Base-by-base conservation (phyloP, 2,329 filamentous ascomycete genomes). In the Fusarium nygamai region DNA sequence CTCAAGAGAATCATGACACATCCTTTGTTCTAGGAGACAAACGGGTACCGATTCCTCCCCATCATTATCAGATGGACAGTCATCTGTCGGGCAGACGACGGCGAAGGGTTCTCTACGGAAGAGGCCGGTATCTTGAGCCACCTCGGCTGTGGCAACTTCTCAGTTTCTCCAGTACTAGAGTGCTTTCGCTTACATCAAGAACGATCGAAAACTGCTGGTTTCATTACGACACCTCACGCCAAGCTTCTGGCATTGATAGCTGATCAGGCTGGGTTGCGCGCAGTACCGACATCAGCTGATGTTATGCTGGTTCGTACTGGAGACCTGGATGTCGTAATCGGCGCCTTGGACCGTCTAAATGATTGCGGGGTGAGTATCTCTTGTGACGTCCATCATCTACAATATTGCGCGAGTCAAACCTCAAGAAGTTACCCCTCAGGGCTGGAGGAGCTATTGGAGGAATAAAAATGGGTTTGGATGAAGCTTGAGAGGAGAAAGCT, bases 1-100 rank as follows among this genome's bases (percentile, higher is more conserved):
- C 38, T 67, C 17, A 29, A 51, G 27, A n/a, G 17, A 16, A 51
- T 51, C 12, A 51, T 67, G 33, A 38, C 31, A 13, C 62, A 67
- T 5, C 64, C 46, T 34, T 22, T 67, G 17, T 67, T 67, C n/a
- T 17, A 31, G 7, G 29, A 44, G 6, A 22, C 24, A 12, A 61
- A 46, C 10, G 22, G 13, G 9, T 34, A 66, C 6, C 36, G 14
- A 10, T 38, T 67, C 11, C 14, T 67, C 16, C 64, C 61, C 12
- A 50, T 59, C 8, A 6, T 47, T 12, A 24, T 66, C 13, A 58
- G 43, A 39, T 67, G 61, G 64, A 6, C 61, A 7, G 36, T 48
- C 9, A 59, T 67, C 0, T 66, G 61, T 3, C 24, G 43, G 6
- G 16, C 17, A 16, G n/a, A 38, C 8, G n/a, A 59, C 9, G 7